Evolutionary conservation across 352 stramenopile genomes (phyloP).

Genomic region (Globisporangium takayamanum): DNA sequence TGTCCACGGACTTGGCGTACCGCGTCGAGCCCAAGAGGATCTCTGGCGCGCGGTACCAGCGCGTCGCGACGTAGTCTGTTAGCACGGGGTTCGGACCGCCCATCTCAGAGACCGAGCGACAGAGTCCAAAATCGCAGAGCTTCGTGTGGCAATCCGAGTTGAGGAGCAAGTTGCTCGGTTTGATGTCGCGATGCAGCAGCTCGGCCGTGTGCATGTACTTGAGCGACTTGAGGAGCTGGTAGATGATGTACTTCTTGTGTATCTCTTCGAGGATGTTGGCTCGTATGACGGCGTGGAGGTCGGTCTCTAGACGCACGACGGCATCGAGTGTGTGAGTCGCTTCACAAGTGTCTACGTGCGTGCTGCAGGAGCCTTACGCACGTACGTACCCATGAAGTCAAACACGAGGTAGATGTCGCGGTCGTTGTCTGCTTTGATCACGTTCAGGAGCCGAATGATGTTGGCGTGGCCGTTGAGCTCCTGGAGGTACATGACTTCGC

Average conservation of each 20-base stretch:
- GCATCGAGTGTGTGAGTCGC: neutral
- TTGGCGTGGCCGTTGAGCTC: constrained; percentile 90
- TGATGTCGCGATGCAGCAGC: constrained; percentile 95
- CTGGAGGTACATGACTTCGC: constrained; percentile 95
- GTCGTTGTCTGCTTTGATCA: constrained; percentile 94
- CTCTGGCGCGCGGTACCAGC: constrained; percentile 95
- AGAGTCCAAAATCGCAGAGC: constrained; percentile 96
- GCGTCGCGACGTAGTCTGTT: constrained; percentile 95
- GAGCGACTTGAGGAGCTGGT: constrained; percentile 94
- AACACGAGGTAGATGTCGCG: constrained; percentile 96
- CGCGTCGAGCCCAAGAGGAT: constrained; percentile 91
- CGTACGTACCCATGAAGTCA: constrained; percentile 89
- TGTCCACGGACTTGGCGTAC: constrained; percentile 92
- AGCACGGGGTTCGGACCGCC: constrained; percentile 77
- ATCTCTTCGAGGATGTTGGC: constrained; percentile 94
- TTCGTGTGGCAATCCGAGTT: constrained; percentile 94
- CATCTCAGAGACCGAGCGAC: constrained; percentile 85
- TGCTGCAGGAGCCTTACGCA: neutral
- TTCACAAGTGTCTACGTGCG: too few species aligned
- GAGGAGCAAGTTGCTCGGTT: constrained; percentile 94
- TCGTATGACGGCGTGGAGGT: constrained; percentile 94
- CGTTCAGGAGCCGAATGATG: constrained; percentile 91
- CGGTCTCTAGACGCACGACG: constrained; percentile 70
- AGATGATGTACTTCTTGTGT: constrained; percentile 97
- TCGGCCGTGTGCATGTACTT: constrained; percentile 96